phyloP scores from a whole-genome alignment of 306 rosid species.

The Quercus rubra region DNA sequence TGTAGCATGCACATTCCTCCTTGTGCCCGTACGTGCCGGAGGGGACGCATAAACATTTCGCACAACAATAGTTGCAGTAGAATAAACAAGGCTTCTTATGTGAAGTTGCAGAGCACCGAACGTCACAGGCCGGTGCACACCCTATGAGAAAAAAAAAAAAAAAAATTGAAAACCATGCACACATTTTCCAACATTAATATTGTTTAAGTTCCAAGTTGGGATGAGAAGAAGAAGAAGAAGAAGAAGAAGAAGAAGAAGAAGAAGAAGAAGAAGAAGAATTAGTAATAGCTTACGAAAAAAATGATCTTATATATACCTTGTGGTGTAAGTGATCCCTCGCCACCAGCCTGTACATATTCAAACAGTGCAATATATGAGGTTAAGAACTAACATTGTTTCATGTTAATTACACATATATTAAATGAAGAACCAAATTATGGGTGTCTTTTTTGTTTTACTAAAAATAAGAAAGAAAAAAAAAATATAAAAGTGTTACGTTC shows the following conservation, averaged over 20 bases:
- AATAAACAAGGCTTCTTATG: slow-evolving; percentile 28
- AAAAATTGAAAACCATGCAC: too few species aligned
- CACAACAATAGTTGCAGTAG: slow-evolving; percentile 33
- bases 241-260: too few species aligned
- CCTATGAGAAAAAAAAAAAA: background rate
- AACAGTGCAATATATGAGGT: background rate
- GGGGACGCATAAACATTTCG: slow-evolving; percentile 33
- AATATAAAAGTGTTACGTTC: rapidly evolving
- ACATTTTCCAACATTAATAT: too few species aligned
- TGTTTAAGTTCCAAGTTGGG: too few species aligned
- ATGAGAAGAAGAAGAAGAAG: too few species aligned
- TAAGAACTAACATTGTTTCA: too few species aligned
- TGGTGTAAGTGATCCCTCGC: slow-evolving; percentile 19
- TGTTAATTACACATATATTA: too few species aligned
- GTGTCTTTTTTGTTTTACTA: too few species aligned
- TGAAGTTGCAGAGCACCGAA: slow-evolving; percentile 28
- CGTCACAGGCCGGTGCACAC: slow-evolving; percentile 10
- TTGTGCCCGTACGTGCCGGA: slow-evolving; percentile 33
- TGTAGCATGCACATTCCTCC: slow-evolving; percentile 40
- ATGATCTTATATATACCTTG: background rate
- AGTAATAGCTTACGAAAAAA: too few species aligned
- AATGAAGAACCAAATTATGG: too few species aligned
- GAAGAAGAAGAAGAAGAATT: too few species aligned
- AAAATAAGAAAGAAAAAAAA: too few species aligned
- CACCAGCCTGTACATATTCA: slow-evolving; percentile 14